Base-by-base conservation (phyloP, 192 early-diverging fungal species). In the Podila epigama region DNA sequence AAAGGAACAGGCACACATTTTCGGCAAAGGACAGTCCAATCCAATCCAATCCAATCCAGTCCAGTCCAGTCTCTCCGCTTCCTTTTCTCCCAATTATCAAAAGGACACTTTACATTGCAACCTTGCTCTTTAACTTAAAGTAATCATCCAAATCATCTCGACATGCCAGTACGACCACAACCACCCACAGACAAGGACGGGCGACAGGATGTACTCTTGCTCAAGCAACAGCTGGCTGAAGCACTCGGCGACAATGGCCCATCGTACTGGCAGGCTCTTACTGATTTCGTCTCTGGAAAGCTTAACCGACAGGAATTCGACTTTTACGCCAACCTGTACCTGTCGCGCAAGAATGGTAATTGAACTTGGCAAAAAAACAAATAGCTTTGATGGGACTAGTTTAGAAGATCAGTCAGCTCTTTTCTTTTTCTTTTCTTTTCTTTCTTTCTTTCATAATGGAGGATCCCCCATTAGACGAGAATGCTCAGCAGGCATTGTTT, bases 301-400 rank as follows among this genome's bases (percentile, higher is more conserved):
- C 83, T 92, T 32, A 90, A 91, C 62, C 87, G 90, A 13, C 90
- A 90, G 60, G 91, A 92, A 68, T 92, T 92, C 41, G 91, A 92
- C 79, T 91, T 90, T 81, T 92, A 90, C 66, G 91, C 90, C 37
- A 89, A 90, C 75, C 70, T 90, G 31, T 91, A 92, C 57, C 75
- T 86, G 22, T 84, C 81, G 16, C 64, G 81, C 37, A 68, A 81
- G 31, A 71, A 84, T 69, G 85, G 85, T 86, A 82, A 40, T 12
- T 7, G 2, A 12, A 22, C 9, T 52, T 15, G 5, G 34, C 15
- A 39, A 1, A 9, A 20, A 18, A 9, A 32, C 28, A 25, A 8
- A 22, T 39, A 3, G 11, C 29, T 29, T 15, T 55, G n/a, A n/a
- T n/a, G n/a, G n/a, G n/a, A n/a, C n/a, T n/a, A n/a, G n/a, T n/a